Percentiles rank a stretch among this genome's conserved stretches.
These are phyloP conservation scores for Gorgonomyces haynaldii DNA, from an alignment of 192 early-diverging fungal species.

Conservation along the genomic window DNA sequence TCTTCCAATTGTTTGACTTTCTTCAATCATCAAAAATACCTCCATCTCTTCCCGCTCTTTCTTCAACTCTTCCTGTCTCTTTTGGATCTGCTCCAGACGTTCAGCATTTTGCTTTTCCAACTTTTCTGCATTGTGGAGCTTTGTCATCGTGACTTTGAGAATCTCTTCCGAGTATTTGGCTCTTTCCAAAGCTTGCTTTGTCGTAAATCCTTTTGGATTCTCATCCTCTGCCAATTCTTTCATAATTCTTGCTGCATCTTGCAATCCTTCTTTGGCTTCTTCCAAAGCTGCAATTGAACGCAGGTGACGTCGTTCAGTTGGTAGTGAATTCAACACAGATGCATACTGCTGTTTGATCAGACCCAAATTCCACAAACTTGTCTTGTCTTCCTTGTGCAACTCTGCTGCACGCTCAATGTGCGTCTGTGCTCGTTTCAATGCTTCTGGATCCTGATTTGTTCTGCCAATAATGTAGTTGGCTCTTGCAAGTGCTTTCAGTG, in stretches of 20 bases:
- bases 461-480: constrained; percentile 38
- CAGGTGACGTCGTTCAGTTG: constrained; percentile 48
- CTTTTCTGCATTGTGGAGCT: constrained; percentile 35
- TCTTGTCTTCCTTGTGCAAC: not conserved
- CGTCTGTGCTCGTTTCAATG: constrained; percentile 23
- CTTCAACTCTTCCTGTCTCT: not conserved
- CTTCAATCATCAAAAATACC: not conserved
- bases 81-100: constrained; percentile 21
- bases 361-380: constrained; percentile 56
- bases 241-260: constrained; percentile 13
- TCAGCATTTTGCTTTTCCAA: constrained; percentile 24
- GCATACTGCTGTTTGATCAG: constrained; percentile 75
- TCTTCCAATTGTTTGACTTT: too few species aligned
- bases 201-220: constrained; percentile 9
- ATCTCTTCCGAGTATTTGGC: constrained; percentile 30
- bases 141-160: constrained; percentile 22
- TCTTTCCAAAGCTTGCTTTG: constrained; percentile 27
- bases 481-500: constrained; percentile 22
- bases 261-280: constrained; percentile 48
- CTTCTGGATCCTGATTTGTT: constrained; percentile 27
- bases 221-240: not conserved
- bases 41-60: not conserved
- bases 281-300: constrained; percentile 40
- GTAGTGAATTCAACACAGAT: constrained; percentile 62
- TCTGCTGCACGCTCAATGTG: constrained; percentile 23